Base-by-base conservation (phyloP, 495 filamentous ascomycete genomes). In the Talaromyces wortmannii region DNA sequence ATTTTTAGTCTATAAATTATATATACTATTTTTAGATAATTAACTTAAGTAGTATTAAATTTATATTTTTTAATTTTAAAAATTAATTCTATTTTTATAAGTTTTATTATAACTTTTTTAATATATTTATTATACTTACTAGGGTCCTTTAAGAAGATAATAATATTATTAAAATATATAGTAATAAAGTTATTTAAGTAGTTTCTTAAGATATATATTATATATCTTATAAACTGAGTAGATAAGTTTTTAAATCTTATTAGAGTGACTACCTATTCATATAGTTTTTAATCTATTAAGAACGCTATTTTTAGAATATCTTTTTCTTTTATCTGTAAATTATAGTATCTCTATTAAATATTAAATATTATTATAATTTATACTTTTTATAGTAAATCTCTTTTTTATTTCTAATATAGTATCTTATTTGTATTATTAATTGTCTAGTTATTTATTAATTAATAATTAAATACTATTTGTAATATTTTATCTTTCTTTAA, bases 51-150 rank as follows among this genome's bases (percentile, higher is more conserved):
- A 4, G 42, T 44, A 16, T 61, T 13, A 18, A 62, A 64, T 31
- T 57, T n/a, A 43, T 45, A 62, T 53, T 62, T 62, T 10, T 59
- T 57, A 17, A 59, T 44, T 31, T 59, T 59, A 15, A 59, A 36
- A 5, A 8, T 50, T 17, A 62, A 31, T 33, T 50, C 30, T 4
- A 17, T 17, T n/a, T 61, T 46, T 40, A 40, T 50, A 30, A 63
- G 16, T 36, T 42, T 31, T 31, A 15, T n/a, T 13, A 63, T 15
- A 6, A 60, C n/a, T n/a, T n/a, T n/a, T n/a, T n/a, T 8, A 3
- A 32, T 48, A 56, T 63, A 33, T 5, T 56, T 1, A 7, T 51
- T 54, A 53, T 60, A 40, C 17, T 61, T 50, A 42, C 60, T 17
- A 13, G 45, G 12, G 1, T 16, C 60, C 0, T 63, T 53, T 5